These are phyloP conservation scores for Cucurbita argyrosperma DNA, from an alignment of 306 rosid species.

Conservation along the genomic window DNA sequence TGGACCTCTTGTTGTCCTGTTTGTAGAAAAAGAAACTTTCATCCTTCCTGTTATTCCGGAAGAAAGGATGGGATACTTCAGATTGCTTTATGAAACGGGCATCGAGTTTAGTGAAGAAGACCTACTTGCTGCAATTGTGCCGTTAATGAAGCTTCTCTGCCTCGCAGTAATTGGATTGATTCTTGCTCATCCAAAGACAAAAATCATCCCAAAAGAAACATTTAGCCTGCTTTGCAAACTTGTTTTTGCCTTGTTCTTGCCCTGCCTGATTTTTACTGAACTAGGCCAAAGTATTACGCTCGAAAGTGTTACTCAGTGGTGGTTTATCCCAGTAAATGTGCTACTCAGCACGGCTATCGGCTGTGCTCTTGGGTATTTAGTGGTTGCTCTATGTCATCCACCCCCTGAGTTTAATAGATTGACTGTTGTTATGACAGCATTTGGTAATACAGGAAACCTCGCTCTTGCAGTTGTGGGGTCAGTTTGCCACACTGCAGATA, in stretches of 20 bases:
- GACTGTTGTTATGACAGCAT: constrained; percentile 68
- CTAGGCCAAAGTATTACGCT: constrained; percentile 62
- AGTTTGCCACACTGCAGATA: constrained; percentile 48
- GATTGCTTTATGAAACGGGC: constrained; percentile 4
- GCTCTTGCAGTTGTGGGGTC: constrained; percentile 67
- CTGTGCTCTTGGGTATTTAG: constrained; percentile 48
- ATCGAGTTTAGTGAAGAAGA: constrained; percentile 30
- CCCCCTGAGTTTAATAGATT: constrained; percentile 56
- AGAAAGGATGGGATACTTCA: constrained; percentile 26
- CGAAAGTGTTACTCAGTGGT: constrained; percentile 45
- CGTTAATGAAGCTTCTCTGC: constrained; percentile 55
- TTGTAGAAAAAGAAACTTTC: neutral
- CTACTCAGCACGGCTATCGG: constrained; percentile 57
- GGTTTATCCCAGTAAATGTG: constrained; percentile 82
- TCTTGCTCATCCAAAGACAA: constrained; percentile 49
- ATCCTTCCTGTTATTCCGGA: neutral
- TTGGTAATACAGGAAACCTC: constrained; percentile 89
- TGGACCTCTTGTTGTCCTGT: neutral
- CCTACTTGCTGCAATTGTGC: constrained; percentile 44
- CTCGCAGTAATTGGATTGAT: constrained; percentile 52
- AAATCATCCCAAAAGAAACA: constrained; percentile 56
- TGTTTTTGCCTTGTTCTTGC: constrained; percentile 78
- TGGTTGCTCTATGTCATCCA: constrained; percentile 59
- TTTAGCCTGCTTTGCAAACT: constrained; percentile 72
- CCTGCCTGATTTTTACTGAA: constrained; percentile 71